Percentiles rank a stretch among this genome's conserved stretches.
phyloP scores from a whole-genome alignment of 768 basidiomycete genomes.

The Gelatoporia subvermispora region DNA sequence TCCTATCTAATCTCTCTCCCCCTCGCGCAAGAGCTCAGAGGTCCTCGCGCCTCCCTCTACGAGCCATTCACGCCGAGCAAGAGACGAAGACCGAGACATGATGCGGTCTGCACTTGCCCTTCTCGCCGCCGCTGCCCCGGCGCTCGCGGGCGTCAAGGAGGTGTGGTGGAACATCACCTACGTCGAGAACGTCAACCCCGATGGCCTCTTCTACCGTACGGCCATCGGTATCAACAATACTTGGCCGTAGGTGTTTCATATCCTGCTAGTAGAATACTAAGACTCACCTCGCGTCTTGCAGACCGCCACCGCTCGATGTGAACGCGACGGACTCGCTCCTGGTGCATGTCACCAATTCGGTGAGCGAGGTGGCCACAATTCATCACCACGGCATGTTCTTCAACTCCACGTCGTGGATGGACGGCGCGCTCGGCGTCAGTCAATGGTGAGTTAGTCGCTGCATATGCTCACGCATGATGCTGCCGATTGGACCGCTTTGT shows the following conservation, averaged over 20 bases:
- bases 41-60: slow-evolving; percentile 1
- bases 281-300: slow-evolving; percentile 23
- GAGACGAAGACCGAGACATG: slow-evolving; percentile 1
- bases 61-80: neutral
- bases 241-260: slow-evolving; percentile 72
- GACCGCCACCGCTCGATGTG: slow-evolving; percentile 79
- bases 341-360: slow-evolving; percentile 70
- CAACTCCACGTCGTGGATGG: slow-evolving; percentile 82
- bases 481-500: no score
- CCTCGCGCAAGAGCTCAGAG: slow-evolving; percentile 4
- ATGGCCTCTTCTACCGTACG: slow-evolving; percentile 69
- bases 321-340: slow-evolving; percentile 66
- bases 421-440: slow-evolving; percentile 77
- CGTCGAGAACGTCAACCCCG: slow-evolving; percentile 74
- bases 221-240: slow-evolving; percentile 87
- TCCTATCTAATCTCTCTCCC: neutral
- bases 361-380: slow-evolving; percentile 63
- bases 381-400: slow-evolving; percentile 98
- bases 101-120: slow-evolving; percentile 23
- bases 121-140: slow-evolving; percentile 31
- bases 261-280: neutral
- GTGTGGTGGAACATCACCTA: slow-evolving; percentile 92
- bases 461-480: neutral
- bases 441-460: slow-evolving; percentile 60
- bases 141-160: slow-evolving; percentile 64